A percentile compares a stretch with the other conserved stretches of the same genome.
These are phyloP conservation scores for Pseudonitzschia delicatissima DNA, from an alignment of 108 stramenopile genomes.

Conservation along the genomic window DNA sequence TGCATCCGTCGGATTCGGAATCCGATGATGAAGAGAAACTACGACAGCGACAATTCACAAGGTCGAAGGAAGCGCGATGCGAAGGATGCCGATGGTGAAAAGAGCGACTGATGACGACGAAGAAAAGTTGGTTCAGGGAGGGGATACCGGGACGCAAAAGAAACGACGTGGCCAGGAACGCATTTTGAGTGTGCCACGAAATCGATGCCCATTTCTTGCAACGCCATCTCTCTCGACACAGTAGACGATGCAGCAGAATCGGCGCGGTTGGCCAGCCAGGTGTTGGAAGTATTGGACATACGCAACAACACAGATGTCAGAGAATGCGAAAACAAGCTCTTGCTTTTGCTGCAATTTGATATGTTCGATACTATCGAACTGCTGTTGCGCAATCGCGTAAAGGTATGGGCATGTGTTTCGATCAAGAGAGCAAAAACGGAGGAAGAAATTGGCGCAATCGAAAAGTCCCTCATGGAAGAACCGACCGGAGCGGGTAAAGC, in stretches of 20 bases:
- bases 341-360: slow-evolving; percentile 92
- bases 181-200: slow-evolving; percentile 86
- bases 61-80: slow-evolving; percentile 55
- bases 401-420: slow-evolving; percentile 90
- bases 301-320: slow-evolving; percentile 63
- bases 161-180: slow-evolving; percentile 38
- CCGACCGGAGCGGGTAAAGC: slow-evolving; percentile 76
- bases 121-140: slow-evolving; percentile 52
- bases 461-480: slow-evolving; percentile 72
- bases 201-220: slow-evolving; percentile 97
- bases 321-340: slow-evolving; percentile 93
- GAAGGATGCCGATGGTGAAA: slow-evolving; percentile 12
- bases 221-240: slow-evolving; percentile 80
- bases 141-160: slow-evolving; percentile 46
- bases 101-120: slow-evolving; percentile 52
- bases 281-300: slow-evolving; percentile 72
- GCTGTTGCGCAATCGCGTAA: slow-evolving; percentile 84
- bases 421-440: slow-evolving; percentile 91
- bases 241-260: slow-evolving; percentile 90
- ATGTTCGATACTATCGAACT: slow-evolving; percentile 94
- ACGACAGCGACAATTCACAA: slow-evolving; percentile 18
- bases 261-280: slow-evolving; percentile 78
- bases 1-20: slow-evolving; percentile 60
- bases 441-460: slow-evolving; percentile 78
- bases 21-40: slow-evolving; percentile 67